Evolutionary conservation across 1,284 basidiomycete species (phyloP).

Genomic region (Abortiporus biennis): DNA sequence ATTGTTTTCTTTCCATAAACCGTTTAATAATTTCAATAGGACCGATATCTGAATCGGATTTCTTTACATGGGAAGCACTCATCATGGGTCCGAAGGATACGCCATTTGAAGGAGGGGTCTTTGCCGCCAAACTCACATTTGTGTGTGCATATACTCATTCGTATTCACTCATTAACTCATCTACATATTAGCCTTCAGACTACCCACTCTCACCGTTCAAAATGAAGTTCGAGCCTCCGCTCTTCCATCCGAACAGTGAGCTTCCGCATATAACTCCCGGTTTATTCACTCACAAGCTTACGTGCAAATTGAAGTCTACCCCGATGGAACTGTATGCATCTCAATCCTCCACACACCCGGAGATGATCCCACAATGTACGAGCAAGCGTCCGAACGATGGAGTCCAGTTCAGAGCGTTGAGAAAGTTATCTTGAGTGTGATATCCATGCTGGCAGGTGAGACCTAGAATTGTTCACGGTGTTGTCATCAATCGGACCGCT

Average conservation of each 20-base stretch:
- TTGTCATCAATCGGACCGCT: background rate
- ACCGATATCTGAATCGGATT: slow-evolving; percentile 90
- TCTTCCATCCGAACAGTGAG: slow-evolving; percentile 97
- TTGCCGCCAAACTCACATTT: slow-evolving; percentile 89
- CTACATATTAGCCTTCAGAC: slow-evolving; percentile 64
- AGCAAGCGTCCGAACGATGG: slow-evolving; percentile 96
- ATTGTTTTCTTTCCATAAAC: slow-evolving; percentile 1
- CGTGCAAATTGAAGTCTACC: slow-evolving; percentile 5
- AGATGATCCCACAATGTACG: slow-evolving; percentile 89
- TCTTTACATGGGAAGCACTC: slow-evolving; percentile 98
- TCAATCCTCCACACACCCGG: slow-evolving; percentile 77
- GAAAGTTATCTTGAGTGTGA: slow-evolving; percentile 92
- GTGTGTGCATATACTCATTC: slow-evolving; percentile 43
- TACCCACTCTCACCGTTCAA: slow-evolving; percentile 96
- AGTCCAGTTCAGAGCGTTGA: slow-evolving; percentile 96
- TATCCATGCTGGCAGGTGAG: slow-evolving; percentile 96
- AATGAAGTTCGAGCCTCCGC: slow-evolving; percentile 96
- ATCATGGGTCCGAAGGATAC: slow-evolving; percentile 97
- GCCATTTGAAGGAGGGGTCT: slow-evolving; percentile 97
- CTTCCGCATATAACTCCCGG: slow-evolving; percentile 9
- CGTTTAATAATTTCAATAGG: slow-evolving; percentile 35
- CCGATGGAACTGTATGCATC: slow-evolving; percentile 5
- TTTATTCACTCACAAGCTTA: background rate
- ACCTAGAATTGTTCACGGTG: slow-evolving; percentile 8
- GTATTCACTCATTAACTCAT: background rate